Percentiles rank a stretch among this genome's conserved stretches.
These are phyloP conservation scores for Saccharomycopsis amapae DNA, from an alignment of 805 yeast species.

Conservation along the genomic window DNA sequence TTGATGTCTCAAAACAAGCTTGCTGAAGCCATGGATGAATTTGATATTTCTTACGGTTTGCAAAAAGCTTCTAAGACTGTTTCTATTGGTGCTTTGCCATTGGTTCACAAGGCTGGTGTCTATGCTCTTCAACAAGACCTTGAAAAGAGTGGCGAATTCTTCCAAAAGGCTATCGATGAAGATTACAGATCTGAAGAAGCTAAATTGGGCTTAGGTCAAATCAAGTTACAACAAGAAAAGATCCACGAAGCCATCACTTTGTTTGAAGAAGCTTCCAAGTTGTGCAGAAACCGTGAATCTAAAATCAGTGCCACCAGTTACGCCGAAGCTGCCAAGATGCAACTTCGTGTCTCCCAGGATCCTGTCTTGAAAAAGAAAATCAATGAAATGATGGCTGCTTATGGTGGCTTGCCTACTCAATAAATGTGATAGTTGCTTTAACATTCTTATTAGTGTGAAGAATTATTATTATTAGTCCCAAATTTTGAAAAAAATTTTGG, in stretches of 20 bases:
- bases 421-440: no score
- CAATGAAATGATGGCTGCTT: conserved; percentile 46
- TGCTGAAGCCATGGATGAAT: conserved; percentile 69
- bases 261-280: conserved; percentile 75
- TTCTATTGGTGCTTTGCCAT: conserved; percentile 82
- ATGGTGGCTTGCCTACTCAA: conserved; percentile 21
- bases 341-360: conserved; percentile 66
- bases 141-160: conserved; percentile 50
- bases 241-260: conserved; percentile 73
- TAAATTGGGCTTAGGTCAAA: conserved; percentile 84
- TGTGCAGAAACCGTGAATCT: conserved; percentile 81
- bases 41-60: conserved; percentile 77
- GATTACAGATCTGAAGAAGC: conserved; percentile 92
- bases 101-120: conserved; percentile 81
- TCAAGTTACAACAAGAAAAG: conserved; percentile 75
- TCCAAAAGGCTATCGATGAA: conserved; percentile 66
- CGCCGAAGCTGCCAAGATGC: conserved; percentile 90
- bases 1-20: conserved; percentile 73
- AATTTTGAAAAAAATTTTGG: no score
- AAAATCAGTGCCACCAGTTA: conserved; percentile 84
- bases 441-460: no score
- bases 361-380: conserved; percentile 58
- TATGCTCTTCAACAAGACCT: conserved; percentile 46
- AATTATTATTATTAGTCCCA: no score
- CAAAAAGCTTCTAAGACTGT: conserved; percentile 63